Conservation (phyloP, 2,329 filamentous ascomycete species). For the Fusarium sp. region DNA sequence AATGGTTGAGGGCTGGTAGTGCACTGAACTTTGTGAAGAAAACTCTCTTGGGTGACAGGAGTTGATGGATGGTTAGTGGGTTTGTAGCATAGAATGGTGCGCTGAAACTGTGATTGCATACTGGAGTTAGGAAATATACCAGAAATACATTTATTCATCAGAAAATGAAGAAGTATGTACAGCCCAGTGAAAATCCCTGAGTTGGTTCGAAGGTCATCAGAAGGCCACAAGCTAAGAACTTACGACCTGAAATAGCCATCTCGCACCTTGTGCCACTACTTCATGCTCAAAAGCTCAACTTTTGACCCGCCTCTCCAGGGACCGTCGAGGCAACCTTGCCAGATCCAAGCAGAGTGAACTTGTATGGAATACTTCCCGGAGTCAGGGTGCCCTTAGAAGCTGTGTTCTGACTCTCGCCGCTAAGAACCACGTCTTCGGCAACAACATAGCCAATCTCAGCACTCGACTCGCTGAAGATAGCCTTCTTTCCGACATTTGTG, state of each 20-base stretch:
- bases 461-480: constrained; percentile 46
- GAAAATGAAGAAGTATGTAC: background rate
- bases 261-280: background rate
- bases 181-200: no score
- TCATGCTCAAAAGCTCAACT: constrained; percentile 15
- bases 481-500: constrained; percentile 46
- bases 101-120: no score
- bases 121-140: no score
- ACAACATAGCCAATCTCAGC: constrained; percentile 32
- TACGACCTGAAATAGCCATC: background rate
- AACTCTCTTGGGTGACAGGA: background rate
- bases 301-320: constrained; percentile 38
- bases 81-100: no score
- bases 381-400: constrained; percentile 28
- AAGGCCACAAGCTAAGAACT: background rate
- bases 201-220: no score
- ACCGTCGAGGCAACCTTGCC: constrained; percentile 32
- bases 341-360: constrained; percentile 35
- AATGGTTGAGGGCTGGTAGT: constrained; percentile 31
- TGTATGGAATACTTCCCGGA: constrained; percentile 24
- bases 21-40: constrained; percentile 32
- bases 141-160: no score
- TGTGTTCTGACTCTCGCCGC: constrained; percentile 35
- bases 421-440: constrained; percentile 33
- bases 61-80: background rate